These are phyloP conservation scores for Syncephalastrum monosporum DNA, from an alignment of 371 early-diverging fungal species.

Conservation along the genomic window DNA sequence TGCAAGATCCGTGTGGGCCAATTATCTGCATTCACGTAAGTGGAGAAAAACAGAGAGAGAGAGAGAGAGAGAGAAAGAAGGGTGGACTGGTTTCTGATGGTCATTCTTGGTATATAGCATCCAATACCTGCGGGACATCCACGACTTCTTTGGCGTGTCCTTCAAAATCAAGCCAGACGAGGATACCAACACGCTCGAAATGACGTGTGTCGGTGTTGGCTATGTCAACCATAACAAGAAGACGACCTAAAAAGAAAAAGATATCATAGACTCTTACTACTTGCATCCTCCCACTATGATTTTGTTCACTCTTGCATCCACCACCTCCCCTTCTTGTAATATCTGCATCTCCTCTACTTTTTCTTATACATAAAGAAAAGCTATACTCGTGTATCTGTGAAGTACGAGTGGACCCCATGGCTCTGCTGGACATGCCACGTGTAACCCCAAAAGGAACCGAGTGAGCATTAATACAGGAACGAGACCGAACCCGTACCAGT, in stretches of 20 bases:
- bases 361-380: neutral
- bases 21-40: slow-evolving; percentile 84
- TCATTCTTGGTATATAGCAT: slow-evolving; percentile 43
- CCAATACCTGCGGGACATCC: slow-evolving; percentile 88
- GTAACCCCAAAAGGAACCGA: no score
- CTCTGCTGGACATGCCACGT: no score
- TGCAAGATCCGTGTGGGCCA: slow-evolving; percentile 86
- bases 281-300: neutral
- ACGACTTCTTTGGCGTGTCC: slow-evolving; percentile 82
- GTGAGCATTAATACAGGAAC: neutral
- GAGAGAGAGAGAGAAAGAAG: neutral
- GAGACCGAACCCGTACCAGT: neutral
- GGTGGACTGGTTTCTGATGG: neutral
- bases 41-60: neutral
- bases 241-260: slow-evolving; percentile 52
- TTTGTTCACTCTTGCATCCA: no score
- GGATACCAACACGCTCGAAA: slow-evolving; percentile 63
- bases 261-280: slow-evolving; percentile 4
- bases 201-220: slow-evolving; percentile 91
- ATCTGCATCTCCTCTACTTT: no score
- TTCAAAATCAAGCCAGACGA: slow-evolving; percentile 88
- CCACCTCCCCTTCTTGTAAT: no score
- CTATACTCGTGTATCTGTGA: neutral
- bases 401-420: no score
- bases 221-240: slow-evolving; percentile 87